Evolutionary conservation across 176 grass and related monocot genomes (phyloP), one percentile per base, ranked within the genome.

Genomic region (Dendrocalamus sinicus): DNA sequence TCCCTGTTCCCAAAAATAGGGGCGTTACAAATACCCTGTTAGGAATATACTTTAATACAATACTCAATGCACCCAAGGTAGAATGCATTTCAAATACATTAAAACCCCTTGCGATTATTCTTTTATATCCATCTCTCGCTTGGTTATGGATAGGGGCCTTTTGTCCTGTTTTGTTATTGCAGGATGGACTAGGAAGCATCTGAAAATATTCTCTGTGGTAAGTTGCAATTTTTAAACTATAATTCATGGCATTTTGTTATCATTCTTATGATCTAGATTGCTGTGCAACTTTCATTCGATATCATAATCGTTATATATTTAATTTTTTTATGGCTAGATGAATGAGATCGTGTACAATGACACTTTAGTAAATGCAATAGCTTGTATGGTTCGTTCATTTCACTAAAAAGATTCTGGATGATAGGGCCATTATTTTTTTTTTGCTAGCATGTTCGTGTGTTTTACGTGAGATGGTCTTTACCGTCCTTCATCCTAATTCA

Each of bases 201-300:
- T 91, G 5, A 88, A 91, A 55, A 84, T 91, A 81, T 91, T 7
- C 76, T 91, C 89, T 10, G 81, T 91, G 2, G 85, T 88, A 80
- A 63, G 61, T 32, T 70, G 16, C 10, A 30, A 30, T 30, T 30
- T 30, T 30, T 30, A 30, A 30, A 30, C 28, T 30, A 30, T 30
- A 30, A 30, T 30, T 30, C 28, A 30, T 30, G 28, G 28, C 28
- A 30, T 30, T 30, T 30, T 30, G 28, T 30, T 30, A 30, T 30
- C 28, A 30, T 30, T 30, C 28, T 30, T 30, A 30, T 30, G 28
- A 30, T 30, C 1, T 30, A 30, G 28, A 30, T 30, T 30, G 28
- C 28, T 30, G 28, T 30, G 28, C 28, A 30, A 30, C 28, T 30
- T 30, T 30, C 28, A 30, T 30, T 30, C 28, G 28, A 30, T 30